Evolutionary conservation across 2,329 filamentous ascomycete genomes (phyloP), one percentile per base, ranked within the genome.

Genomic region (Ophiostoma angusticollis): DNA sequence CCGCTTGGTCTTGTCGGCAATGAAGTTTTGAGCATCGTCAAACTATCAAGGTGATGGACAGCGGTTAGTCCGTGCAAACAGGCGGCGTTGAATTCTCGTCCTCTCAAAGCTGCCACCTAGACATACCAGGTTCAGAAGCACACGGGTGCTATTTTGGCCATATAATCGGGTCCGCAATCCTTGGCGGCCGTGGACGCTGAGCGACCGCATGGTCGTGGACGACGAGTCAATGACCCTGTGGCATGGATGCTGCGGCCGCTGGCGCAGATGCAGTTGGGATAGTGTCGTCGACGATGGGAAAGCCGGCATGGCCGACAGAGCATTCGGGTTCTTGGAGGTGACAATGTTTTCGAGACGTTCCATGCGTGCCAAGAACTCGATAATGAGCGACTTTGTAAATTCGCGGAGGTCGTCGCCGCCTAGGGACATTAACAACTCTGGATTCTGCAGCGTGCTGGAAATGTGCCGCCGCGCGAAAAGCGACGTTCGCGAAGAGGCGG

Each of bases 341-440:
- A 72, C 51, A 2, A 68, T 59, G 43, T 60, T 67, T 48, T 74
- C 70, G n/a, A 74, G 54, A 8, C 67, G 63, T 39, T 73, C 69
- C 50, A 74, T 62, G 19, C 70, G 61, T 35, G 58, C 47, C 2
- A 62, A 57, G 25, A 72, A 58, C 31, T 72, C 66, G 39, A 72
- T 65, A 7, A 72, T 47, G n/a, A 54, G 32, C 3, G 40, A 32
- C 0, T 46, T 42, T 3, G 41, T 43, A 11, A 44, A 42, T 36
- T 46, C 44, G 9, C 44, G 46, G 14, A 48, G 42, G 14, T 48
- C 42, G 28, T 44, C 59, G 13, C 56, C 58, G 36, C 52, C 50
- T 28, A 45, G 39, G 9, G 43, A 45, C 33, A 45, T 39, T 23
- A 41, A 31, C 9, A 41, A 34, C 25, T 40, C 33, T 16, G 40